phyloP scores from a whole-genome alignment of 31 red algal species.

The Asparagopsis taxiformis region DNA sequence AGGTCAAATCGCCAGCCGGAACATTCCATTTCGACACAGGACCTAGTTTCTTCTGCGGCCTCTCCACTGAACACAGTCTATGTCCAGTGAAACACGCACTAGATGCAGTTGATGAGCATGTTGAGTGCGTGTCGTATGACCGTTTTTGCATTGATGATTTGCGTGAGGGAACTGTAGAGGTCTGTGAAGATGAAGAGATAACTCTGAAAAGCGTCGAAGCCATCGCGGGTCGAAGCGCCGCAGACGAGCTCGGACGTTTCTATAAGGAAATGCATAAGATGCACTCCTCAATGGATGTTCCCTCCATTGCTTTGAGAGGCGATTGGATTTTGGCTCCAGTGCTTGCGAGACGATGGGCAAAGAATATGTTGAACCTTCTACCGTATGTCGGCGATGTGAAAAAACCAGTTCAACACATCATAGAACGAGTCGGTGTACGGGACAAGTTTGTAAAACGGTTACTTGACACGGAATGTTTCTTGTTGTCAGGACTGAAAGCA shows the following conservation, averaged over 20 bases:
- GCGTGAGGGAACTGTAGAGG: constrained; percentile 17
- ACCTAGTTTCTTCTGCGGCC: constrained; percentile 60
- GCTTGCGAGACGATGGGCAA: constrained; percentile 31
- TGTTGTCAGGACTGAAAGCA: constrained; percentile 62
- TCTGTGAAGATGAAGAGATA: constrained; percentile 36
- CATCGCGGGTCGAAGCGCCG: constrained; percentile 18
- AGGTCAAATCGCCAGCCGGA: constrained; percentile 9
- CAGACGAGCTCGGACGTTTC: constrained; percentile 22
- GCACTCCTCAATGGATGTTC: constrained; percentile 38
- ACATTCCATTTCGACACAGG: constrained; percentile 68
- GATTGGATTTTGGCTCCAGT: constrained; percentile 36
- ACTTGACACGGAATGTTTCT: constrained; percentile 63
- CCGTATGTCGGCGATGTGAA: constrained; percentile 55
- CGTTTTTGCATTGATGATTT: constrained; percentile 48
- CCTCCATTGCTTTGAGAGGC: constrained; percentile 38
- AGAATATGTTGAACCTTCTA: constrained; percentile 25
- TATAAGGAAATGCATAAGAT: constrained; percentile 35
- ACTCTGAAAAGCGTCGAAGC: constrained; percentile 22
- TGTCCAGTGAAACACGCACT: constrained; percentile 59
- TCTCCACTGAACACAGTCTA: constrained; percentile 9
- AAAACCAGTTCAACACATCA: constrained; percentile 19
- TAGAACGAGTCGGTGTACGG: constrained; percentile 32
- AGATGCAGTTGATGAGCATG: constrained; percentile 56
- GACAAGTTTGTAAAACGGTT: constrained; percentile 51
- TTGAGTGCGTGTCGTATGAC: constrained; percentile 43